Evolutionary conservation across 768 basidiomycete species (phyloP), one percentile per base, ranked within the genome.

Genomic region (Lactifluus volemus): DNA sequence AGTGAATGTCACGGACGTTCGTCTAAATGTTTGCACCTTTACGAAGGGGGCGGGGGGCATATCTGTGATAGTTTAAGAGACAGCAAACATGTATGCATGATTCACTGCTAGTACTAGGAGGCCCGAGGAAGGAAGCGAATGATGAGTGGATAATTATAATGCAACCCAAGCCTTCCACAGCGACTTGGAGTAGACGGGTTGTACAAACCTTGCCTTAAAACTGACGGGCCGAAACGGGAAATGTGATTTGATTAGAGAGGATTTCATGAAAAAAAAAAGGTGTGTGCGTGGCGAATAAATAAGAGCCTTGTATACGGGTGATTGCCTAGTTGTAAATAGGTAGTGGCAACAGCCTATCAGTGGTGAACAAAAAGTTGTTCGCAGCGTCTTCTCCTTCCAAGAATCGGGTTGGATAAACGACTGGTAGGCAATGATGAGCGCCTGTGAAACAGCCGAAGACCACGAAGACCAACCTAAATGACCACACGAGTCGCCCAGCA

Each of bases 321-420:
- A 8, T 32, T 71, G 14, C 25, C 49, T 65, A 90, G 67, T 84
- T 72, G 62, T 92, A 91, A 62, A 92, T 90, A 2, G 83, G 87
- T 38, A 91, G 71, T 0, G 89, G 89, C 66, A 90, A 67, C 55
- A 92, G 65, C 67, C 89, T 79, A 69, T 96, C 94, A 32, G 91
- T 83, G 68, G 89, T 91, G 75, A 96, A 96, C 62, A 97, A 74
- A 76, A 97, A 96, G 71, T 98, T 98, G 65, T 95, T 88, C 6
- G 88, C 86, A 1, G 84, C 78, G 69, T 96, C 92, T 73, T 98
- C 95, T n/a, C 84, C 89, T 72, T 98, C 95, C 62, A 98, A 69
- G 76, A 98, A 98, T 11, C 85, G 83, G 15, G 79, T 89, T 2
- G 95, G 85, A 73, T 89, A 89, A 11, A 91, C 57, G 42, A 98